Evolutionary conservation across 2,329 filamentous ascomycete species (phyloP), one percentile per base, ranked within the genome.

Genomic region (Monosporascus sp.): DNA sequence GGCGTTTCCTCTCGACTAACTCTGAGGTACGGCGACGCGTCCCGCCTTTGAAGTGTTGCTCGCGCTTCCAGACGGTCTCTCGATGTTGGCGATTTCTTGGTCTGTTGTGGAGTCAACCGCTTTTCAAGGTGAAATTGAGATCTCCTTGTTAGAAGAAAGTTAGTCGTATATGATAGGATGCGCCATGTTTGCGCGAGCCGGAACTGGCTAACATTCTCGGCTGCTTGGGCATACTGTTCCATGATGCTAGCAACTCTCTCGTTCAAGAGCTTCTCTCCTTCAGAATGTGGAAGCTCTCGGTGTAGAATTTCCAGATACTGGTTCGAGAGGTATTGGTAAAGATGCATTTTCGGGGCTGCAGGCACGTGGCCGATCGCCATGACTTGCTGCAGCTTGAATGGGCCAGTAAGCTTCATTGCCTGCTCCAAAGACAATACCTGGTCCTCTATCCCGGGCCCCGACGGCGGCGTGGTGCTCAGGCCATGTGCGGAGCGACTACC

Each of bases 151-250:
- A 87, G 71, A 1, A 87, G 70, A 14, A 84, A 66, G 20, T 72
- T 69, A 58, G 84, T 77, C 9, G 78, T 78, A 60, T 80, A 85
- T 0, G 78, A 77, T 20, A 87, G 63, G 14, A 86, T 74, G 31
- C 82, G 78, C 84, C 84, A 87, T 1, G 82, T 84, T 63, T 87
- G 84, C 5, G 84, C 81, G 0, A 87, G 72, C 1, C 84, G 76
- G 62, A 81, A 86, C 48, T 81, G 72, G 35, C 76, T 77, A 20
- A 79, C 77, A 3, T 69, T 71, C 58, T 86, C 81, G 2, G 84
- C 80, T n/a, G 79, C 77, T 24, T 68, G 71, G 3, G 82, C 82
- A 60, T 80, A 87, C 37, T 76, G 70, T 56, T 84, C 79, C 55
- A 85, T 70, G 8, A 84, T 82, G 2, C 60, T 55, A 1, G 65